phyloP scores from a whole-genome alignment of 202 grass and related monocot species.

The Panicum hallii region DNA sequence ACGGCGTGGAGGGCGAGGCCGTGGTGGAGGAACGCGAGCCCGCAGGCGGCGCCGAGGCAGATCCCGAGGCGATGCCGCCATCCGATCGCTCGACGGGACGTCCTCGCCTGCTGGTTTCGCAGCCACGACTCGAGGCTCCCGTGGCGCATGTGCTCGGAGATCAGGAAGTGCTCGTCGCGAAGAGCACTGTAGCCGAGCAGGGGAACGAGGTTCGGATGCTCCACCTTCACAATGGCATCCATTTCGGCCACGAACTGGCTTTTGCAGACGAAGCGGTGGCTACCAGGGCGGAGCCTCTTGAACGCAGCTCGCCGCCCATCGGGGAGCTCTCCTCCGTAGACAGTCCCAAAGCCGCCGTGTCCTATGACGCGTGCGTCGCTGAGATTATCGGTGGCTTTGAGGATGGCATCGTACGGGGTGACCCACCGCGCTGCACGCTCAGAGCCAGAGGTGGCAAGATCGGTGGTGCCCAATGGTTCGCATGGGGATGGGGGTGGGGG shows the following conservation, averaged over 20 bases:
- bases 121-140: slow-evolving; percentile 73
- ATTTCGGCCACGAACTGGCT: slow-evolving; percentile 82
- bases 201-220: slow-evolving; percentile 75
- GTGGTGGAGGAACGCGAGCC: slow-evolving; percentile 78
- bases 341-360: slow-evolving; percentile 75
- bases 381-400: slow-evolving; percentile 74
- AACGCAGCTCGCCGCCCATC: slow-evolving; percentile 58
- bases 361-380: slow-evolving; percentile 66
- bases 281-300: slow-evolving; percentile 66
- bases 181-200: slow-evolving; percentile 69
- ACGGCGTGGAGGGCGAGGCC: slow-evolving; percentile 72
- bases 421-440: too few relatives aligned
- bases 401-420: slow-evolving; percentile 49
- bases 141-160: slow-evolving; percentile 80
- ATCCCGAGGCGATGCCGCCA: slow-evolving; percentile 74
- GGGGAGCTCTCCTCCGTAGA: slow-evolving; percentile 64
- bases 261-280: slow-evolving; percentile 49
- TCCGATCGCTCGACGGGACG: slow-evolving; percentile 48
- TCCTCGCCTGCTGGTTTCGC: slow-evolving; percentile 49
- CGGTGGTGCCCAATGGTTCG: neutral
- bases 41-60: slow-evolving; percentile 65
- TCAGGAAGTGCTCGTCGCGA: slow-evolving; percentile 59
- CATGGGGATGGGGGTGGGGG: neutral
- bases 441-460: too few relatives aligned
- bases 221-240: slow-evolving; percentile 79